phyloP scores from a whole-genome alignment of 2,329 filamentous ascomycete species.

The Ophiocordyceps robertsii region DNA sequence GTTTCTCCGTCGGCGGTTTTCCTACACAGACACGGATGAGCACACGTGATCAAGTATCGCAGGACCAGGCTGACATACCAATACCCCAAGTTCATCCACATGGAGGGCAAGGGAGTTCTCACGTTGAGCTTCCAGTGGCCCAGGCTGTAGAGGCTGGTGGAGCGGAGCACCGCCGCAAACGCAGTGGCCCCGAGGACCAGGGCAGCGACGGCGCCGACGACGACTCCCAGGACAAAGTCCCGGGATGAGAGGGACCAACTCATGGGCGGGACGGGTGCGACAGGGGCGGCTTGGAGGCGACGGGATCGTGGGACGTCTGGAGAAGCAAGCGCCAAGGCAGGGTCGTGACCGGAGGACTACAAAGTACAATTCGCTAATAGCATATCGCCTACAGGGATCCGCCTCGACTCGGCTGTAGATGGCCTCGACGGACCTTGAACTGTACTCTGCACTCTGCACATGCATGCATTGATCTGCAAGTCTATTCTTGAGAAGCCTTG shows the following conservation, averaged over 20 bases:
- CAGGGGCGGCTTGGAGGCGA: too few relatives aligned
- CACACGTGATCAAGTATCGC: too few relatives aligned
- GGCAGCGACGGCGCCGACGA: constrained; percentile 11
- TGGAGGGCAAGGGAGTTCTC: constrained; percentile 27
- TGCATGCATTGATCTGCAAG: too few relatives aligned
- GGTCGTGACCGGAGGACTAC: too few relatives aligned
- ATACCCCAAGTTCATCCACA: constrained; percentile 54
- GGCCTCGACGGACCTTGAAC: too few relatives aligned
- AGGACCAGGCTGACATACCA: constrained; percentile 22
- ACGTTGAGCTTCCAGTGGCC: constrained; percentile 44
- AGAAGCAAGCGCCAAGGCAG: not conserved
- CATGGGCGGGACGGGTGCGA: not conserved
- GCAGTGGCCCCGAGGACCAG: constrained; percentile 6
- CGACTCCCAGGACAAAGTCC: constrained; percentile 15
- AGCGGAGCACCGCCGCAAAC: constrained; percentile 10
- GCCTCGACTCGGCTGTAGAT: too few relatives aligned
- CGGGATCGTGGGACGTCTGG: not conserved
- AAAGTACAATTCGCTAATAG: not conserved
- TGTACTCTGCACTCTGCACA: too few relatives aligned
- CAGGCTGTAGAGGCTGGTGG: constrained; percentile 29
- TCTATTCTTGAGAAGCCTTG: too few relatives aligned
- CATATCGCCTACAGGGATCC: not conserved
- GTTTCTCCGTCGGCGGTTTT: constrained; percentile 13
- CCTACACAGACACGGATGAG: constrained; percentile 10
- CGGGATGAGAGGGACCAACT: constrained; percentile 3